Evolutionary conservation across 2,329 filamentous ascomycete genomes (phyloP), one percentile per base, ranked within the genome.

Genomic region (Sclerotiophoma versabilis): DNA sequence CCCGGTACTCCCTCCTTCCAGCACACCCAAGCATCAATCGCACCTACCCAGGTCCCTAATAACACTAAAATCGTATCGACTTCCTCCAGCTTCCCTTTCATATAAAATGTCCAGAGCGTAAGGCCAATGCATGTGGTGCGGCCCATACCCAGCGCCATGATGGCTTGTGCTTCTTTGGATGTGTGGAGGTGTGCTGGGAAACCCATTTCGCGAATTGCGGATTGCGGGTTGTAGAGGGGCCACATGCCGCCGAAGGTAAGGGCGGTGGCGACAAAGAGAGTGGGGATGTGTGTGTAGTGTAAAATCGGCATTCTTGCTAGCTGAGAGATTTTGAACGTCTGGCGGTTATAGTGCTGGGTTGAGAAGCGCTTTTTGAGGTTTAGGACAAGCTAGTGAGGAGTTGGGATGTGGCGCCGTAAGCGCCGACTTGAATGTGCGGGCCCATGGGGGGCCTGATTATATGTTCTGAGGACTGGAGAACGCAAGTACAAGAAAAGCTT

Each of bases 191-290:
- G 71, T 5, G 61, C 54, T 1, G 74, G 73, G 1, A 76, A 59
- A 10, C 73, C 72, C 53, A 70, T 72, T 51, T 72, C 69, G 20
- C 60, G 57, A 32, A 77, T 76, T 11, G 73, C 72, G 22, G 58
- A 63, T 19, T 62, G 46, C 2, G 72, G 62, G 45, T 70, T 68
- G 59, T 63, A 71, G 29, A 76, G 59, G 12, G 74, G 75, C 6
- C 74, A 63, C 27, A 74, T 55, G 11, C 72, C 71, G 19, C 72
- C 72, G 39, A 76, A 59, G 2, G 69, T 72, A 15, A 66, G 65
- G 8, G 65, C 57, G 17, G 67, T 71, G 17, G 68, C 73, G 15
- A 74, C 53, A 2, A 71, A 66, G 11, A 71, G 39, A 7, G 63
- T 57, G 1, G 67, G 66, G 32, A 67, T 62, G 39, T 73, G 70